These are phyloP conservation scores for Penicillium oxalicum DNA, from an alignment of 2,329 filamentous ascomycete species.

Conservation along the genomic window DNA sequence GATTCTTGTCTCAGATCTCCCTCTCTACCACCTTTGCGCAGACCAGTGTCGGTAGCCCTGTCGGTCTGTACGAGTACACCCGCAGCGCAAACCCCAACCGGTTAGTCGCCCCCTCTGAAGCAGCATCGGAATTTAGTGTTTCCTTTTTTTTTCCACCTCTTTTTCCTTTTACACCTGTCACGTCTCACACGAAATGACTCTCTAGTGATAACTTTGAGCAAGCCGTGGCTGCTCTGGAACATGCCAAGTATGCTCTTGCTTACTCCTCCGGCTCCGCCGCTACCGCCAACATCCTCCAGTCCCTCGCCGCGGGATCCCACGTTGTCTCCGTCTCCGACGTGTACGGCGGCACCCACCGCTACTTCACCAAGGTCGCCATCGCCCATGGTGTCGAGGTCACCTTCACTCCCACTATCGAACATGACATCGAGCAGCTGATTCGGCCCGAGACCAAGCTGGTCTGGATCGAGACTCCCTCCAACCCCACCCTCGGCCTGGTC, in stretches of 20 bases:
- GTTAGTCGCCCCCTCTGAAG: slow-evolving; percentile 29
- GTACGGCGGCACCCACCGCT: slow-evolving; percentile 95
- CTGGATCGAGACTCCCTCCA: slow-evolving; percentile 95
- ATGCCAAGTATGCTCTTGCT: slow-evolving; percentile 85
- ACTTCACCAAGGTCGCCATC: slow-evolving; percentile 96
- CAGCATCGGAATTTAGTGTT: too few relatives aligned
- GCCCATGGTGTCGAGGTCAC: slow-evolving; percentile 92
- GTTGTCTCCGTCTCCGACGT: slow-evolving; percentile 96
- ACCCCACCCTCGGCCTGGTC: slow-evolving; percentile 87
- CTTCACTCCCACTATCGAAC: slow-evolving; percentile 87
- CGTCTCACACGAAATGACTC: slow-evolving; percentile 2
- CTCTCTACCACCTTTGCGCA: slow-evolving; percentile 97
- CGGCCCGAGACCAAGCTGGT: slow-evolving; percentile 84
- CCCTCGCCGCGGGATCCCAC: slow-evolving; percentile 82
- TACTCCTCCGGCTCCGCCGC: slow-evolving; percentile 93
- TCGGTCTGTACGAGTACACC: slow-evolving; percentile 89
- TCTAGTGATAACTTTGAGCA: slow-evolving; percentile 79
- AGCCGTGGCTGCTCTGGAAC: slow-evolving; percentile 85
- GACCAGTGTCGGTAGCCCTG: slow-evolving; percentile 74
- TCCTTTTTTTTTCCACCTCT: too few relatives aligned
- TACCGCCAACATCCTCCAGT: slow-evolving; percentile 88
- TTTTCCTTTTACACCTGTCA: not conserved
- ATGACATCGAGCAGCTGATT: slow-evolving; percentile 79
- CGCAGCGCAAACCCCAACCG: slow-evolving; percentile 89
- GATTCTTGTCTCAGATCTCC: slow-evolving; percentile 57